Evolutionary conservation across 2,329 filamentous ascomycete genomes (phyloP).

Genomic region (Aspergillus nomiae): DNA sequence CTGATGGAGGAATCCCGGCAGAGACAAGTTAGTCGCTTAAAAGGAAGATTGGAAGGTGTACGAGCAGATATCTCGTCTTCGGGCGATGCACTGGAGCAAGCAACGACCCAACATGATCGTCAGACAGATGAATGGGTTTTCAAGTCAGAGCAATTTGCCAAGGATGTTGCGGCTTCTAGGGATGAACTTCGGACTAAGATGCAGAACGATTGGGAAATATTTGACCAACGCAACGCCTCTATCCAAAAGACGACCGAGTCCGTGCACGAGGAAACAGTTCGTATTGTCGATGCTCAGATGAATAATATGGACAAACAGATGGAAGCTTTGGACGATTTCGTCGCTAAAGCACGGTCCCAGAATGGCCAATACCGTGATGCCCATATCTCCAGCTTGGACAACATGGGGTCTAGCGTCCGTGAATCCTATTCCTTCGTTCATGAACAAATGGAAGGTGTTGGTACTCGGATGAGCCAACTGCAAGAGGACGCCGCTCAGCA

Average conservation of each 20-base stretch:
- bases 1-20: slow-evolving; percentile 75
- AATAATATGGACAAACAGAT: slow-evolving; percentile 85
- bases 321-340: slow-evolving; percentile 86
- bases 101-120: slow-evolving; percentile 65
- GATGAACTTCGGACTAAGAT: slow-evolving; percentile 79
- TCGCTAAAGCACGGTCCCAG: slow-evolving; percentile 75
- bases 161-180: slow-evolving; percentile 70
- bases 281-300: slow-evolving; percentile 87
- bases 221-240: slow-evolving; percentile 77
- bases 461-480: slow-evolving; percentile 68
- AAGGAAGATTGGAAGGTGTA: slow-evolving; percentile 63
- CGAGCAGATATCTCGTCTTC: slow-evolving; percentile 67
- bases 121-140: slow-evolving; percentile 75
- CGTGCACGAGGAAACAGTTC: slow-evolving; percentile 86
- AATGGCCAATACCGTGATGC: slow-evolving; percentile 76
- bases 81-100: slow-evolving; percentile 65
- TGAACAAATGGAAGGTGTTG: slow-evolving; percentile 68
- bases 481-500: slow-evolving; percentile 67
- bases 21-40: slow-evolving; percentile 70
- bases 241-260: slow-evolving; percentile 83
- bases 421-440: slow-evolving; percentile 72
- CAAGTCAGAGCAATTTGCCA: slow-evolving; percentile 68
- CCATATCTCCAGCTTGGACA: slow-evolving; percentile 67
- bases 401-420: slow-evolving; percentile 68
- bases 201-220: slow-evolving; percentile 80